Evolutionary conservation across 441 rosid species (phyloP).

Genomic region (Pelargonium fulgidum): DNA sequence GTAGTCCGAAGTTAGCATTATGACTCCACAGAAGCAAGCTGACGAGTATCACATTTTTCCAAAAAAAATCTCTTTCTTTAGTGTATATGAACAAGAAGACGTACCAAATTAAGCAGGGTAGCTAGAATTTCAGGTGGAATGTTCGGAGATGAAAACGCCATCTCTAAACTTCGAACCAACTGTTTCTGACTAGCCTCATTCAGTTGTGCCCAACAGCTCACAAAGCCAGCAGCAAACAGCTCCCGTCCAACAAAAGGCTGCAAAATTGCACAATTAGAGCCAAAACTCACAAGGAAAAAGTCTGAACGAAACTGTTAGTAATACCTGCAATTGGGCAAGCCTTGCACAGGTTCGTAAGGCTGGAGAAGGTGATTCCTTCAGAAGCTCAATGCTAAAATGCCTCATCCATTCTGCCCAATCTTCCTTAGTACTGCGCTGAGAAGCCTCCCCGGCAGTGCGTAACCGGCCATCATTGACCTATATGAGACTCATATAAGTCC

Average conservation of each 20-base stretch:
- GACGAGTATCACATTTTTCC: too few species aligned
- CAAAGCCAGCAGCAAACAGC: conserved; percentile 99
- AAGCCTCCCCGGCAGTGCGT: conserved; percentile 98
- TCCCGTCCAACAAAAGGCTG: conserved; percentile 99
- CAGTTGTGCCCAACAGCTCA: conserved; percentile 98
- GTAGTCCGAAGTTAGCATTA: too few species aligned
- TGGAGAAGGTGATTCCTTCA: conserved; percentile 98
- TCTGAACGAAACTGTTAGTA: too few species aligned
- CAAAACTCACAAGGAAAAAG: too few species aligned
- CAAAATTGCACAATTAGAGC: conserved; percentile 33
- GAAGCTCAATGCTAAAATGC: conserved; percentile 97
- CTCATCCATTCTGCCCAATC: conserved; percentile 99
- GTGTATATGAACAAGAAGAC: conserved; percentile 9
- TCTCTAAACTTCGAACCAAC: conserved; percentile 91
- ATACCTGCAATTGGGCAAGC: conserved; percentile 95
- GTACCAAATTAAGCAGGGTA: conserved; percentile 89
- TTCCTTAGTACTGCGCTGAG: conserved; percentile 98
- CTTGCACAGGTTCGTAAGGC: conserved; percentile 96
- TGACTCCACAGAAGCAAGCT: too few species aligned
- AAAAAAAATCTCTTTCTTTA: too few species aligned
- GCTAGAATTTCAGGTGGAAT: conserved; percentile 99
- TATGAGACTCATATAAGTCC: conserved; percentile 12
- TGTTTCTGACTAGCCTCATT: conserved; percentile 81
- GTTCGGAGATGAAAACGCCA: conserved; percentile 98
- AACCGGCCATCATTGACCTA: conserved; percentile 91